phyloP scores from a whole-genome alignment of 768 basidiomycete genomes.

The Termitomyces eurrhizus region DNA sequence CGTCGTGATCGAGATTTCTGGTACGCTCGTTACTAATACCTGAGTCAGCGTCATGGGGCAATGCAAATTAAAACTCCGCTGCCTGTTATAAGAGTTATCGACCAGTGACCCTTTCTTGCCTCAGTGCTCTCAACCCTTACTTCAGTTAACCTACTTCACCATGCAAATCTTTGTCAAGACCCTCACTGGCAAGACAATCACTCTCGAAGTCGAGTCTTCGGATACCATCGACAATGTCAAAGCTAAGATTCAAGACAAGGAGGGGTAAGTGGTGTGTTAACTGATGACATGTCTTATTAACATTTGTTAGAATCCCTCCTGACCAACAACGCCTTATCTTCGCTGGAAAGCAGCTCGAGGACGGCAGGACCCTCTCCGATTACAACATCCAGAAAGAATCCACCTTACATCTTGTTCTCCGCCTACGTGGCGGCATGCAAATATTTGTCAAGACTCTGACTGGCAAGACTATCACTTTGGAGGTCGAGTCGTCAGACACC shows the following conservation, averaged over 20 bases:
- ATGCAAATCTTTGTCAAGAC: constrained; percentile 53
- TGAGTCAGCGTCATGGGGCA: constrained; percentile 19
- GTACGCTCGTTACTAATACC: constrained; percentile 5
- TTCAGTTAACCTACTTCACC: constrained; percentile 11
- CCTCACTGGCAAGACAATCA: constrained; percentile 74
- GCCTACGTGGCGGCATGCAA: constrained; percentile 60
- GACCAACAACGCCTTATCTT: constrained; percentile 80
- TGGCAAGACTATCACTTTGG: constrained; percentile 88
- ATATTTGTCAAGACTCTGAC: constrained; percentile 88
- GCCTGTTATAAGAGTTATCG: constrained; percentile 21
- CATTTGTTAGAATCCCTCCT: constrained; percentile 54
- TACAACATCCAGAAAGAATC: constrained; percentile 69
- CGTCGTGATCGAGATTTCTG: constrained; percentile 33
- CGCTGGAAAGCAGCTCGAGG: constrained; percentile 82
- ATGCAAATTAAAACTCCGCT: constrained; percentile 39
- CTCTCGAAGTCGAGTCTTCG: constrained; percentile 68
- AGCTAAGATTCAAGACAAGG: constrained; percentile 88
- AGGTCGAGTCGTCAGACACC: constrained; percentile 76
- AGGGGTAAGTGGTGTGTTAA: constrained; percentile 45
- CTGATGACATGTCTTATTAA: constrained; percentile 4
- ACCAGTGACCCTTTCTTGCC: not conserved
- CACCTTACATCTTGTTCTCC: constrained; percentile 52
- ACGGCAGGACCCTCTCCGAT: constrained; percentile 70
- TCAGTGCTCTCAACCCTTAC: not conserved
- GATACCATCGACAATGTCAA: constrained; percentile 72